Percentiles rank a stretch among this genome's conserved stretches.
Evolutionary conservation across 2,329 filamentous ascomycete genomes (phyloP).

Genomic region (Epichloe typhina): DNA sequence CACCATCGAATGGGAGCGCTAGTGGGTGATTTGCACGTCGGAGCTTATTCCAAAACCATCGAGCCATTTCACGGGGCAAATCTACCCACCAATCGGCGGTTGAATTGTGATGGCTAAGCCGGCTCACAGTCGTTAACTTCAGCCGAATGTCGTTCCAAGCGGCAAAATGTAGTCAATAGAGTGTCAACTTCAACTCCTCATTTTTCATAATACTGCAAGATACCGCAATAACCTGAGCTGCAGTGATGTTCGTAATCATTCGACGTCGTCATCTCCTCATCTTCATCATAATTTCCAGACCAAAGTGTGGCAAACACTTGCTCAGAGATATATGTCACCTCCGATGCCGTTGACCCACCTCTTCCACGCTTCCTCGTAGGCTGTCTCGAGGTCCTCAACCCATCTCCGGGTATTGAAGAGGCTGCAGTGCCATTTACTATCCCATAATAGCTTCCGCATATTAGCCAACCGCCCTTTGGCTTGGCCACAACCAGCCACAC

Average conservation of each 20-base stretch:
- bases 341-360: constrained; percentile 75
- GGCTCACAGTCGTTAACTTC: no score
- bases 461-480: constrained; percentile 60
- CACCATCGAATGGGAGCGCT: no score
- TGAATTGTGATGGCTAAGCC: no score
- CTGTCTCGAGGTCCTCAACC: constrained; percentile 79
- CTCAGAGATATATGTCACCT: constrained; percentile 78
- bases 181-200: no score
- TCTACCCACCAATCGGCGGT: no score
- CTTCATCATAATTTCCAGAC: neutral
- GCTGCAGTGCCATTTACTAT: constrained; percentile 71
- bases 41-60: neutral
- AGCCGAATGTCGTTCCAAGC: no score
- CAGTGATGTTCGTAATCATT: neutral
- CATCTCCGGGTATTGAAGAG: constrained; percentile 86
- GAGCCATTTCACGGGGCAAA: no score
- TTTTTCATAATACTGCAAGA: neutral
- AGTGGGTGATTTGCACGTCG: no score
- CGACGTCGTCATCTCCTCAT: constrained; percentile 2
- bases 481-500: constrained; percentile 32
- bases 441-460: constrained; percentile 68
- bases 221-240: neutral
- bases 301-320: neutral
- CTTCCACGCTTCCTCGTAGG: constrained; percentile 79
- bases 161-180: no score